These are phyloP conservation scores for Aristolochia fimbriata DNA, from an alignment of 164 flowering plant species.

Conservation along the genomic window DNA sequence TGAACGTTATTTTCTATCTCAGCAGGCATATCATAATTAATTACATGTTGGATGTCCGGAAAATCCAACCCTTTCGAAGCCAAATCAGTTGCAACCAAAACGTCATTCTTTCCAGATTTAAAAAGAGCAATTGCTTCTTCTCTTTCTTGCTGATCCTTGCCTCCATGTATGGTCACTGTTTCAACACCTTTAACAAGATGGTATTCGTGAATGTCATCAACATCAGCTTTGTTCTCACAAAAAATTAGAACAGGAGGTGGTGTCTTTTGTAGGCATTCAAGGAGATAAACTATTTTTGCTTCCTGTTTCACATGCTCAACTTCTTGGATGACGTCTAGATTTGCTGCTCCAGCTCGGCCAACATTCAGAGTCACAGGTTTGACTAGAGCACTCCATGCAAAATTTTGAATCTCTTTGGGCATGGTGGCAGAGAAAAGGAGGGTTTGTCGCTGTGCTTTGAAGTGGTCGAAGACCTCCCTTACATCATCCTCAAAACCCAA, in stretches of 20 bases:
- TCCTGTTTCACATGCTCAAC: constrained; percentile 96
- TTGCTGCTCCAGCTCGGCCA: too few relatives aligned
- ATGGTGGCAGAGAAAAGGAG: too few relatives aligned
- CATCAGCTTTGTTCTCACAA: constrained; percentile 96
- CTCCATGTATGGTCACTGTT: constrained; percentile 88
- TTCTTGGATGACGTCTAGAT: too few relatives aligned
- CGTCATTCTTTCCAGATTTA: constrained; percentile 88
- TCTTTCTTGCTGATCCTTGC: constrained; percentile 96
- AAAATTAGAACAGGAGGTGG: constrained; percentile 87
- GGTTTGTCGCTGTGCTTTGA: too few relatives aligned
- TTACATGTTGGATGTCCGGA: constrained; percentile 90
- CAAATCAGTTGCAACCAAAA: constrained; percentile 91
- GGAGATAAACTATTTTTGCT: constrained; percentile 90
- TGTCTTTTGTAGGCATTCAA: constrained; percentile 88
- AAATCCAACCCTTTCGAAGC: constrained; percentile 98
- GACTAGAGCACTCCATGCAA: constrained; percentile 78
- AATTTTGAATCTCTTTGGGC: constrained; percentile 93
- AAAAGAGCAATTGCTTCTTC: constrained; percentile 83
- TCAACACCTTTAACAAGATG: constrained; percentile 93
- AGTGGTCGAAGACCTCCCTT: too few relatives aligned
- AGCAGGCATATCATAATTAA: constrained; percentile 95
- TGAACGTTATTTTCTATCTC: constrained; percentile 94
- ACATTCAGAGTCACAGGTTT: constrained; percentile 86
- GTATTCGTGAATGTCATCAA: constrained; percentile 95
- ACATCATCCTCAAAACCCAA: too few relatives aligned